A percentile compares a stretch with the other conserved stretches of the same genome.
Evolutionary conservation across 148 eudicot genomes (phyloP).

Genomic region (Spergularia marina): DNA sequence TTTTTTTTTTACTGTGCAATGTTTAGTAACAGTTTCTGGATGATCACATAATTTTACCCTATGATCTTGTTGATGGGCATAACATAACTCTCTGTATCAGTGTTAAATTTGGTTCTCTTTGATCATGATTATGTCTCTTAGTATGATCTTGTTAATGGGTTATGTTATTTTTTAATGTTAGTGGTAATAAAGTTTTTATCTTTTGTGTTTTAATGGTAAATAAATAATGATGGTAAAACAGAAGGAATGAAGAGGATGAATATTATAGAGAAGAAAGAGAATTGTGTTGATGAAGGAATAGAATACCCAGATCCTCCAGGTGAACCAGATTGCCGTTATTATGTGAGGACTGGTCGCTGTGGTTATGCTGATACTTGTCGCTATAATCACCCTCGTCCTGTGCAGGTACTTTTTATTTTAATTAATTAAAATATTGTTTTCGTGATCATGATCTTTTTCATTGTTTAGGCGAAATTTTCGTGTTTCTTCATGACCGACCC

Average conservation of each 20-base stretch:
- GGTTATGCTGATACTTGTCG: constrained; percentile 61
- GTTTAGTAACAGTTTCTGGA: no score
- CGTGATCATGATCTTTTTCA: neutral
- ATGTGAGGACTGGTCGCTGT: constrained; percentile 57
- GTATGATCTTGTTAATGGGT: no score
- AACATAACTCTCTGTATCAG: no score
- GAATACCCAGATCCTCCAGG: constrained; percentile 60
- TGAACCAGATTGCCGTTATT: constrained; percentile 63
- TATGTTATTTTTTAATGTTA: neutral
- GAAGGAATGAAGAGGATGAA: constrained; percentile 41
- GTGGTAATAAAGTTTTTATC: neutral
- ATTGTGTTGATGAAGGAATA: constrained; percentile 6
- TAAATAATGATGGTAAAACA: constrained; percentile 4
- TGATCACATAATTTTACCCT: no score
- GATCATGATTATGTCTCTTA: no score
- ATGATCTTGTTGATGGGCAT: no score
- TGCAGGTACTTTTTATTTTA: constrained; percentile 34
- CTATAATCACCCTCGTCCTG: constrained; percentile 63
- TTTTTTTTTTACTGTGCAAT: no score
- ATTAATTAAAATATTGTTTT: neutral
- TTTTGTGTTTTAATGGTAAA: constrained; percentile 3
- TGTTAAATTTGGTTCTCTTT: no score
- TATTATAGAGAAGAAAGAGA: constrained; percentile 28
- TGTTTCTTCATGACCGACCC: no score
- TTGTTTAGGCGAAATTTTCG: neutral